A percentile compares a stretch with the other conserved stretches of the same genome.
These are phyloP conservation scores for Macrolepiota fuliginosa DNA, from an alignment of 768 basidiomycete genomes.

Conservation along the genomic window DNA sequence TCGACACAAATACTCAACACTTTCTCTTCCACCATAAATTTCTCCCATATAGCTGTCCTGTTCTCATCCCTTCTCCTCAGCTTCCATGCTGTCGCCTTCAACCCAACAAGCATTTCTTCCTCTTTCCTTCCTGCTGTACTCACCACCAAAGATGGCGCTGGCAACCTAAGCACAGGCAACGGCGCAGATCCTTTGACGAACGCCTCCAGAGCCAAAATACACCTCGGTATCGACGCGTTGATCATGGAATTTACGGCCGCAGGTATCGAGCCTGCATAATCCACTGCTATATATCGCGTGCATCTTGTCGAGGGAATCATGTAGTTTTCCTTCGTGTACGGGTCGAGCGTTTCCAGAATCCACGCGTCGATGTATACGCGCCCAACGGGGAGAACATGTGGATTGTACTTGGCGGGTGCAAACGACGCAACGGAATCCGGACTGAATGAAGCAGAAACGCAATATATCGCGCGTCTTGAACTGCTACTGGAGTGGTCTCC, in stretches of 20 bases:
- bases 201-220: slow-evolving; percentile 71
- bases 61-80: slow-evolving; percentile 57
- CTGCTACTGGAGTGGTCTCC: slow-evolving; percentile 25
- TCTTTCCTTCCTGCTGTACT: slow-evolving; percentile 42
- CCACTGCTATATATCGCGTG: slow-evolving; percentile 80
- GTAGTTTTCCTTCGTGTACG: slow-evolving; percentile 91
- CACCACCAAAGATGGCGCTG: slow-evolving; percentile 60
- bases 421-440: slow-evolving; percentile 62
- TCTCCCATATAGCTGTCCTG: slow-evolving; percentile 54
- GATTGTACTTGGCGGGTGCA: slow-evolving; percentile 69
- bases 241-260: slow-evolving; percentile 82
- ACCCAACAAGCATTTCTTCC: slow-evolving; percentile 38
- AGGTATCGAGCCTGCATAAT: slow-evolving; percentile 84
- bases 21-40: slow-evolving; percentile 47
- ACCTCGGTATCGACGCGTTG: slow-evolving; percentile 72
- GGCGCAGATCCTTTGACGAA: slow-evolving; percentile 60
- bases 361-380: slow-evolving; percentile 89
- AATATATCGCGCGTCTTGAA: slow-evolving; percentile 68
- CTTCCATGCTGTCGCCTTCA: slow-evolving; percentile 50
- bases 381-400: slow-evolving; percentile 70
- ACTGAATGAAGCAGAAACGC: slow-evolving; percentile 80
- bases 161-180: slow-evolving; percentile 66
- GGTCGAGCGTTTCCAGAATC: slow-evolving; percentile 95
- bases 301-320: slow-evolving; percentile 91
- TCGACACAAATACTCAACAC: slow-evolving; percentile 52